These are phyloP conservation scores for Madurella fahalii DNA, from an alignment of 2,329 filamentous ascomycete species.

Conservation along the genomic window DNA sequence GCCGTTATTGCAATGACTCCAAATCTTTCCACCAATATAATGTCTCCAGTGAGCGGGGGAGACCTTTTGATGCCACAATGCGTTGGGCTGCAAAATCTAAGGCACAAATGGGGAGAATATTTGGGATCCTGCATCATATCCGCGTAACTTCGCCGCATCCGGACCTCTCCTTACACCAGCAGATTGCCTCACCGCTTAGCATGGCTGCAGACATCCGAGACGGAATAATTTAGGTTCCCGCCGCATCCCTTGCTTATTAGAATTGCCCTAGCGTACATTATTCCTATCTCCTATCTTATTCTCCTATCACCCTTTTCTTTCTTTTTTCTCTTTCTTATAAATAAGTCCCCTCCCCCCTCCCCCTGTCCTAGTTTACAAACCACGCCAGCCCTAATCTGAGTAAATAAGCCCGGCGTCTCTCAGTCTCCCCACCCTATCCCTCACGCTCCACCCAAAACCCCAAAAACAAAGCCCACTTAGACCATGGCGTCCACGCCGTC, in stretches of 20 bases:
- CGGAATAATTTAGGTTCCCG: not conserved
- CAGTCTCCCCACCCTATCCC: not conserved
- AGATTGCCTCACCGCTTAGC: constrained; percentile 1
- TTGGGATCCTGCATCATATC: not conserved
- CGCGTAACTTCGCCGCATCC: not conserved
- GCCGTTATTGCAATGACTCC: not conserved
- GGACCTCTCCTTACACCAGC: not conserved
- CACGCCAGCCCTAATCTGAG: not conserved
- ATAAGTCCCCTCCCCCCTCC: not conserved
- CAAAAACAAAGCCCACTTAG: not conserved
- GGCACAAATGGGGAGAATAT: not conserved
- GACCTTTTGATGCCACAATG: not conserved
- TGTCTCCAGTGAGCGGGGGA: not conserved
- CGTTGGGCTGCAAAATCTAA: not conserved
- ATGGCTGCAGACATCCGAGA: not conserved
- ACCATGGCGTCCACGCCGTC: constrained; percentile 26
- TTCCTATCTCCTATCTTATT: not conserved
- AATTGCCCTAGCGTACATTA: not conserved
- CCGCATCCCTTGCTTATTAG: not conserved
- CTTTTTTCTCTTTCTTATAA: not conserved
- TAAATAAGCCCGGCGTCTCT: not conserved
- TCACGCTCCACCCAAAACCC: not conserved
- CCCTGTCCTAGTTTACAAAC: no score
- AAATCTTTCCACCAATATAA: not conserved
- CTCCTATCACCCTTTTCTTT: not conserved